phyloP scores from a whole-genome alignment of 2,329 filamentous ascomycete genomes.

The Sporothrix inflata region DNA sequence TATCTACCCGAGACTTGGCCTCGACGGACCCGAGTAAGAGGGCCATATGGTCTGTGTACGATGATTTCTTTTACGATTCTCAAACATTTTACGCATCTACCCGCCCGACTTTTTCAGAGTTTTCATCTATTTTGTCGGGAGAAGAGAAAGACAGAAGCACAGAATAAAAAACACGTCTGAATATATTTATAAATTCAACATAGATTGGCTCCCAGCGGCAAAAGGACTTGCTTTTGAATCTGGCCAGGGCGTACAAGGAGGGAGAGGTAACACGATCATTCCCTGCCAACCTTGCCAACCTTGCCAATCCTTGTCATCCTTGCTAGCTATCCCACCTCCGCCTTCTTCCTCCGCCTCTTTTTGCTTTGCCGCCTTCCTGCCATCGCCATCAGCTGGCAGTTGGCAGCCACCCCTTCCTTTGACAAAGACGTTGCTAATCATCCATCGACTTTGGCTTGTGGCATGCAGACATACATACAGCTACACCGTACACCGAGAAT shows the following conservation, averaged over 20 bases:
- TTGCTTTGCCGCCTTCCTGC: neutral
- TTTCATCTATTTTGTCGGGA: neutral
- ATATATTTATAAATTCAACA: neutral
- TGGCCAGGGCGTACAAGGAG: constrained; percentile 3
- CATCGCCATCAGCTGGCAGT: constrained; percentile 5
- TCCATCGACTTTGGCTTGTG: neutral
- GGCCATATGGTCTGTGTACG: neutral
- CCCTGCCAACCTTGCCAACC: neutral
- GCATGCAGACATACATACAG: neutral
- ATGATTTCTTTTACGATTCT: neutral
- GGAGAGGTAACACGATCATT: neutral
- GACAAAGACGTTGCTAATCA: constrained; percentile 12
- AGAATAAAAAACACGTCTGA: neutral
- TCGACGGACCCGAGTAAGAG: neutral
- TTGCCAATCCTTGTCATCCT: neutral
- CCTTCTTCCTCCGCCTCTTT: neutral
- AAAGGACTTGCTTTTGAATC: neutral
- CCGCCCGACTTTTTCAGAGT: neutral
- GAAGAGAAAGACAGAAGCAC: neutral
- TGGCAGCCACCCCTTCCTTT: neutral
- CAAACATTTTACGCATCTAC: neutral
- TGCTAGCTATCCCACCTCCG: neutral
- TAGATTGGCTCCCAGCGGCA: neutral
- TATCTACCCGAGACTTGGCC: neutral
- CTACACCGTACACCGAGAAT: neutral